phyloP scores from a whole-genome alignment of 345 rosid genomes.

The Anastatica hierochuntica region DNA sequence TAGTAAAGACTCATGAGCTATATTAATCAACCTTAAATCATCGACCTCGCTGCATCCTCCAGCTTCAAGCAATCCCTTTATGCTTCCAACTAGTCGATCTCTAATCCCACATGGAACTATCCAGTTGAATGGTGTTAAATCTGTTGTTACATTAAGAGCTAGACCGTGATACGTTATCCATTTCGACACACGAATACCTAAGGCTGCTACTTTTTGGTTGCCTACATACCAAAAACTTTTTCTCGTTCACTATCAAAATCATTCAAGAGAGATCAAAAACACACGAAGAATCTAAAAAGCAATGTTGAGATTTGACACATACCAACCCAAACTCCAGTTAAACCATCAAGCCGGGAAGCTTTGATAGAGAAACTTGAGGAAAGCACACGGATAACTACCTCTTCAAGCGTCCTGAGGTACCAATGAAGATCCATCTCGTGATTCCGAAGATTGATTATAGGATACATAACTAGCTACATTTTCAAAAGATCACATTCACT shows the following conservation, averaged over 20 bases:
- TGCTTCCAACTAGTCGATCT: conserved; percentile 60
- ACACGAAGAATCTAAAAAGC: not conserved
- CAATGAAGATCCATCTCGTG: conserved; percentile 95
- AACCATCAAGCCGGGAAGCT: conserved; percentile 64
- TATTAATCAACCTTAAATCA: conserved; percentile 33
- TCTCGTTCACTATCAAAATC: no score
- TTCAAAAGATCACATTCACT: not conserved
- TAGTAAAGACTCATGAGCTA: conserved; percentile 40
- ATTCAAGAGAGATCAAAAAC: not conserved
- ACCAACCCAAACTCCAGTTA: conserved; percentile 94
- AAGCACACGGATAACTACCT: conserved; percentile 67
- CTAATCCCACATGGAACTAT: conserved; percentile 77
- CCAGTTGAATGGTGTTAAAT: conserved; percentile 54
- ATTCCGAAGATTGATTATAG: conserved; percentile 72
- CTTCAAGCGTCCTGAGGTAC: conserved; percentile 88
- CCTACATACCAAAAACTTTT: no score
- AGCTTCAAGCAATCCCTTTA: conserved; percentile 34
- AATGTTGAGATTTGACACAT: conserved; percentile 13
- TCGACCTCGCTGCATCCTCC: not conserved
- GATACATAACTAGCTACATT: conserved; percentile 79
- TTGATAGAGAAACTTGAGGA: conserved; percentile 50
- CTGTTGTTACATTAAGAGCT: conserved; percentile 73
- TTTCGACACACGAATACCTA: conserved; percentile 63
- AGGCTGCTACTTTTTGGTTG: conserved; percentile 63
- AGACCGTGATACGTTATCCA: conserved; percentile 81